phyloP scores from a whole-genome alignment of 441 rosid genomes.

The Gossypium schwendimanii region DNA sequence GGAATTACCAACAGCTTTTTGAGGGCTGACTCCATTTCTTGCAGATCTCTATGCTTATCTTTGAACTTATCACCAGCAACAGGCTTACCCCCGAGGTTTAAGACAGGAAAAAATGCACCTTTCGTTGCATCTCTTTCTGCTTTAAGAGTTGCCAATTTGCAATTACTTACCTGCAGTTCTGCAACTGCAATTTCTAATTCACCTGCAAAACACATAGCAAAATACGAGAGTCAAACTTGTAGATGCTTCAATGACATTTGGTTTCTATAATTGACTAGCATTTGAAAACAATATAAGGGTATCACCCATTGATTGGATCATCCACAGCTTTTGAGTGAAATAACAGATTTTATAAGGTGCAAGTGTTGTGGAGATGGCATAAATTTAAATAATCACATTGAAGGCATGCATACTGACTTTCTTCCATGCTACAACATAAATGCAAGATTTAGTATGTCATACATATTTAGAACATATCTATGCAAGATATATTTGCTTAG shows the following conservation, averaged over 20 bases:
- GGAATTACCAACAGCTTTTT: constrained; percentile 61
- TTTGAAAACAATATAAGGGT: neutral
- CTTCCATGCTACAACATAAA: neutral
- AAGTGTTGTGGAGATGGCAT: neutral
- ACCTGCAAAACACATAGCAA: constrained; percentile 42
- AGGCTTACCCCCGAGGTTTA: constrained; percentile 60
- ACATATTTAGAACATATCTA: neutral
- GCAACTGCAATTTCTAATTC: constrained; percentile 59
- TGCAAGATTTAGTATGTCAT: neutral
- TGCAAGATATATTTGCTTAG: neutral
- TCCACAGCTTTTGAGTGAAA: neutral
- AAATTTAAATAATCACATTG: neutral
- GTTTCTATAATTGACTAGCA: neutral
- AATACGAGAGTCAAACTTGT: constrained; percentile 14
- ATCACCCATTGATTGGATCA: neutral
- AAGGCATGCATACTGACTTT: neutral
- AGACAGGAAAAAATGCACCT: constrained; percentile 71
- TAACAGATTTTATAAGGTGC: neutral
- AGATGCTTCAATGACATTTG: constrained; percentile 12
- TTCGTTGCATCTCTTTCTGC: constrained; percentile 81
- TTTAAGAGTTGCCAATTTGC: constrained; percentile 60
- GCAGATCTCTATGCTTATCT: constrained; percentile 70
- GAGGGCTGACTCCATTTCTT: constrained; percentile 67
- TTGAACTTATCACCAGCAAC: constrained; percentile 49
- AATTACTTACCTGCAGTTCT: constrained; percentile 65